phyloP scores from a whole-genome alignment of 139 green algal species.

The Trebouxia sp. region DNA sequence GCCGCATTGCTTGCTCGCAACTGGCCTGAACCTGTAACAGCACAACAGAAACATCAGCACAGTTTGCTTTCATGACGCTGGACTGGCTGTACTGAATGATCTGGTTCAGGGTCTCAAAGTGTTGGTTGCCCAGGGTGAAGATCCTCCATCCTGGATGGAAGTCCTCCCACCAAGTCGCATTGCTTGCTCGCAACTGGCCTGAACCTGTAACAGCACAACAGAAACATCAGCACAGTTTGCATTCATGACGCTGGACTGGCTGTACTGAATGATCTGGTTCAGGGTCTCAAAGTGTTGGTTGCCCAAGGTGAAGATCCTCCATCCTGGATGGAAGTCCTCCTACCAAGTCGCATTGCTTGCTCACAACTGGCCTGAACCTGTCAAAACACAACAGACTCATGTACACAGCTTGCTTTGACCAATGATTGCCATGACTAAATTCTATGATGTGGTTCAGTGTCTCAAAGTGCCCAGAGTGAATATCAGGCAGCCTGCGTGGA shows the following conservation, averaged over 20 bases:
- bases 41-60: conserved; percentile 15
- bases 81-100: conserved; percentile 38
- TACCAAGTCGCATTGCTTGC: conserved; percentile 22
- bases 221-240: conserved; percentile 26
- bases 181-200: not conserved
- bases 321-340: conserved; percentile 35
- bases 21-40: conserved; percentile 18
- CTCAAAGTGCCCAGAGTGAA: conserved; percentile 46
- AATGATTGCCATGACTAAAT: conserved; percentile 25
- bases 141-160: conserved; percentile 43
- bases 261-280: conserved; percentile 38
- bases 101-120: conserved; percentile 42
- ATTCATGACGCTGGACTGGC: conserved; percentile 24
- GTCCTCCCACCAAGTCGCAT: conserved; percentile 31
- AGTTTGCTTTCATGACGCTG: conserved; percentile 27
- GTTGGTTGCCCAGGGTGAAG: conserved; percentile 39
- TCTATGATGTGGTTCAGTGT: conserved; percentile 39
- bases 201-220: not conserved
- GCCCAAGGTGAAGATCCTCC: conserved; percentile 47
- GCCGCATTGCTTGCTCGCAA: conserved; percentile 6
- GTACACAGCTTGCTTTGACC: conserved; percentile 32
- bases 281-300: conserved; percentile 41
- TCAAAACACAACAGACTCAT: not conserved
- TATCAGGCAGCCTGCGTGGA: conserved; percentile 44
- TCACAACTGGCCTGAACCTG: not conserved